A percentile compares a stretch with the other conserved stretches of the same genome.
phyloP scores from a whole-genome alignment of 202 grass and related monocot genomes.

The Eragrostis tef region DNA sequence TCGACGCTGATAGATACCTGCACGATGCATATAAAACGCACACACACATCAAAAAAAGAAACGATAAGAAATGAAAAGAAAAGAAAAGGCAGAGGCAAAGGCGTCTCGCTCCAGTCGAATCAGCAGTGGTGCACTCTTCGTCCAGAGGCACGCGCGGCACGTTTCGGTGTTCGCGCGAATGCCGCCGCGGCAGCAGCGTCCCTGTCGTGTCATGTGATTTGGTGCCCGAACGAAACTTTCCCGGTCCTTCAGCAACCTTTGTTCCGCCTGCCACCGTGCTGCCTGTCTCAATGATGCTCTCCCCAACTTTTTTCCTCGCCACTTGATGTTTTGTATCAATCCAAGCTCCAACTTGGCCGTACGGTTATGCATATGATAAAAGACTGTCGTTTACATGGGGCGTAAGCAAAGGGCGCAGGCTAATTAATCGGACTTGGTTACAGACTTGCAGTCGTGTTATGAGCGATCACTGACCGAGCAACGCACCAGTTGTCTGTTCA shows the following conservation, averaged over 20 bases:
- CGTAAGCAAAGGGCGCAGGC: neutral
- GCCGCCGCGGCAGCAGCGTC: neutral
- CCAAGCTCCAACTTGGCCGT: neutral
- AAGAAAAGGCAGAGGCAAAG: neutral
- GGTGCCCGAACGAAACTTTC: neutral
- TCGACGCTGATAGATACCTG: neutral
- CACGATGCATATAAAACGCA: slow-evolving; percentile 31
- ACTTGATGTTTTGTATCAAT: neutral
- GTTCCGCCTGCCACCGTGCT: slow-evolving; percentile 10
- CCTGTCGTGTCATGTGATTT: slow-evolving; percentile 12
- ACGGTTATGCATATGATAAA: neutral
- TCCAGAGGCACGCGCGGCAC: slow-evolving; percentile 28
- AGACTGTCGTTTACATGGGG: neutral
- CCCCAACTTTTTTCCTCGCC: neutral
- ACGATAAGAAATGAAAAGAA: neutral
- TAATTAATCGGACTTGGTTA: no score
- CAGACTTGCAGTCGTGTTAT: neutral
- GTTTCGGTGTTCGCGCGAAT: neutral
- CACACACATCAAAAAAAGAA: neutral
- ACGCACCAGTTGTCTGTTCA: neutral
- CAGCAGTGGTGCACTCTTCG: neutral
- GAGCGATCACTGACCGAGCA: neutral
- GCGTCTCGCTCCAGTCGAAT: neutral
- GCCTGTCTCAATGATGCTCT: neutral
- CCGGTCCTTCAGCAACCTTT: neutral